Base-by-base conservation (phyloP, 2,329 filamentous ascomycete species). In the Alternaria angustiovoidea region DNA sequence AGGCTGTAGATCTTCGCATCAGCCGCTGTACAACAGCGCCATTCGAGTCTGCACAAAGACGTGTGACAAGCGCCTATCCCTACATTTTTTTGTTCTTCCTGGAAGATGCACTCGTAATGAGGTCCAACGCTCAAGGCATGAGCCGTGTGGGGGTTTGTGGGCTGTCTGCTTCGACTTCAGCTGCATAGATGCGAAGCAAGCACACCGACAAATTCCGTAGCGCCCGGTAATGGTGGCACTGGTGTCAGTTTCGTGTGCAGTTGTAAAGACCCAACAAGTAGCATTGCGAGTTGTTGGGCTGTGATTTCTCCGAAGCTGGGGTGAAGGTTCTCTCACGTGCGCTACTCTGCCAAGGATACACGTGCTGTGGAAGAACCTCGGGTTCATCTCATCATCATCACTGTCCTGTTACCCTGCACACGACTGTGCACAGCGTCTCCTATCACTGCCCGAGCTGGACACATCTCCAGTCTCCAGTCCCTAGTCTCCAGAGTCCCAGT, bases 1-100 rank as follows among this genome's bases (percentile, higher is more conserved):
- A 43, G 52, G 49, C 58, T 59, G 56, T 57, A 57, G 28, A 47
- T 46, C 39, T 44, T 55, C 26, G 34, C 34, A 47, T 61, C 65
- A 59, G 62, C 64, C 53, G 66, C 57, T 56, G 62, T 64, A 57
- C 43, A 42, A 68, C 62, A 41, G 41, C 36, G 34, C 46, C 18
- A 41, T 52, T 51, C 41, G 42, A 54, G 52, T 57, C 34, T 44
- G 57, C 32, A 53, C 49, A 64, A 59, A 44, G 39, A 57, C 51
- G 62, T 58, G 49, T 44, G 58, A 61, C 61, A 49, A 57, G 56
- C 65, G 60, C 54, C 54, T 54, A 49, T 56, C 51, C 61, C 46
- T 46, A 48, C 47, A 34, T 54, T 51, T 49, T 57, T 32, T 54
- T 16, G 12, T 42, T 44, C 20, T 51, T 53, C n/a, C 26, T 44